Conservation (phyloP, 345 rosid genomes). For the Rhodamnia rubescens region DNA sequence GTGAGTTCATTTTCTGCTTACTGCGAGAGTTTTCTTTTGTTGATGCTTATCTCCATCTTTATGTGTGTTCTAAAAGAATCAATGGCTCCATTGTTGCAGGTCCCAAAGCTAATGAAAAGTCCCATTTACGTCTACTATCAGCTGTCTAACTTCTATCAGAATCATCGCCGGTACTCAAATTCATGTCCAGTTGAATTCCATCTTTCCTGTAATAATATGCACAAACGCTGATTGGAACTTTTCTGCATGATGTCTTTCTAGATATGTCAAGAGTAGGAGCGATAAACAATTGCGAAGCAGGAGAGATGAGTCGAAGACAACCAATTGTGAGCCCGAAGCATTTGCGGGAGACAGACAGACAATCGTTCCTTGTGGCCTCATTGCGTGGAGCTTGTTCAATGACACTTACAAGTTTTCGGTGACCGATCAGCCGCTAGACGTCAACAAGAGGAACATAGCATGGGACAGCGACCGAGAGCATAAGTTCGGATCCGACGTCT, state of each 20-base stretch:
- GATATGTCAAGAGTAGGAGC: constrained; percentile 59
- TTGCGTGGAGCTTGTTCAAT: constrained; percentile 42
- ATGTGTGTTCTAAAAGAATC: neutral
- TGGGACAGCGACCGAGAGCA: constrained; percentile 33
- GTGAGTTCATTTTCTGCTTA: constrained; percentile 21
- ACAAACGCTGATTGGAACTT: neutral
- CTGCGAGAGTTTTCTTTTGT: neutral
- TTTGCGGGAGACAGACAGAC: constrained; percentile 1
- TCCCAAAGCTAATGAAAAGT: constrained; percentile 45
- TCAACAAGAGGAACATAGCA: constrained; percentile 26
- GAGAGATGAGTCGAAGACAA: constrained; percentile 6
- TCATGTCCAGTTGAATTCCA: neutral
- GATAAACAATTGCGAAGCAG: constrained; percentile 38
- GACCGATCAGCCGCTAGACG: constrained; percentile 6
- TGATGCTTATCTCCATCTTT: neutral
- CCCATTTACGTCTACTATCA: constrained; percentile 65
- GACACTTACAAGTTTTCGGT: constrained; percentile 26
- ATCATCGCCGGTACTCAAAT: constrained; percentile 56
- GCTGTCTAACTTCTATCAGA: constrained; percentile 74
- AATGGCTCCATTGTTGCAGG: constrained; percentile 17
- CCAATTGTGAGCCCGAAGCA: constrained; percentile 38
- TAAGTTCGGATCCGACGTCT: constrained; percentile 37
- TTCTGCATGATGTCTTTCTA: constrained; percentile 2
- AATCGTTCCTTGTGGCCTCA: constrained; percentile 39
- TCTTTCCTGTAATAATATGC: neutral